Conservation (phyloP, 306 rosid species). For the Boehmeria nivea region DNA sequence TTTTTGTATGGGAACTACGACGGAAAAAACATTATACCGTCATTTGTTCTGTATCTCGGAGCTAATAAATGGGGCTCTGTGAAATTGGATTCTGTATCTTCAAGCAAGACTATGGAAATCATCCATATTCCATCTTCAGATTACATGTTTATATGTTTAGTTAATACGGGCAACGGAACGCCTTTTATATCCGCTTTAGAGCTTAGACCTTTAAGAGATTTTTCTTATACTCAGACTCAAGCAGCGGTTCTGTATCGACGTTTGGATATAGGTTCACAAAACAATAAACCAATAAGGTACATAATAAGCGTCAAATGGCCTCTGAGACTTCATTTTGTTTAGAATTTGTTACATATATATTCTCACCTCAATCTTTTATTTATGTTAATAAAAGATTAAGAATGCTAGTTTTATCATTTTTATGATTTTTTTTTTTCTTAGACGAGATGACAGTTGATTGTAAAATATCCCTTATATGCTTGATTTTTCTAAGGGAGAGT, state of each 20-base stretch:
- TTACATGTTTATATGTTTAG: conserved; percentile 34
- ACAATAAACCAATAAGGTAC: neutral
- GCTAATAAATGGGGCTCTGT: conserved; percentile 20
- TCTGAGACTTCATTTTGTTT: too few relatives aligned
- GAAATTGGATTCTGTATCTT: neutral
- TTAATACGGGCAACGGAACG: conserved; percentile 35
- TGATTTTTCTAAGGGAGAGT: too few relatives aligned
- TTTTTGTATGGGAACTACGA: conserved; percentile 44
- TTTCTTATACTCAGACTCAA: neutral
- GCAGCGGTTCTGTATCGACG: neutral
- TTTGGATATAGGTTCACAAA: neutral
- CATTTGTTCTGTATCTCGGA: conserved; percentile 18
- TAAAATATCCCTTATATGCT: too few relatives aligned
- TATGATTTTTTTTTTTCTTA: too few relatives aligned
- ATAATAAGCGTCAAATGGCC: too few relatives aligned
- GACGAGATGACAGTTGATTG: too few relatives aligned
- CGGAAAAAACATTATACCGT: conserved; percentile 8
- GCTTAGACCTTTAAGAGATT: conserved; percentile 30
- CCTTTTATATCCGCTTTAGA: conserved; percentile 47
- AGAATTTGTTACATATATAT: too few relatives aligned
- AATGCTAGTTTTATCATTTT: too few relatives aligned
- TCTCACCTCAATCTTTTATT: too few relatives aligned
- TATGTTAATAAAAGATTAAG: too few relatives aligned
- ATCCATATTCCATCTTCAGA: conserved; percentile 20
- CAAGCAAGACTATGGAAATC: conserved; percentile 5